Evolutionary conservation across 306 rosid genomes (phyloP), one percentile per base, ranked within the genome.

Genomic region (Dryas drummondii): DNA sequence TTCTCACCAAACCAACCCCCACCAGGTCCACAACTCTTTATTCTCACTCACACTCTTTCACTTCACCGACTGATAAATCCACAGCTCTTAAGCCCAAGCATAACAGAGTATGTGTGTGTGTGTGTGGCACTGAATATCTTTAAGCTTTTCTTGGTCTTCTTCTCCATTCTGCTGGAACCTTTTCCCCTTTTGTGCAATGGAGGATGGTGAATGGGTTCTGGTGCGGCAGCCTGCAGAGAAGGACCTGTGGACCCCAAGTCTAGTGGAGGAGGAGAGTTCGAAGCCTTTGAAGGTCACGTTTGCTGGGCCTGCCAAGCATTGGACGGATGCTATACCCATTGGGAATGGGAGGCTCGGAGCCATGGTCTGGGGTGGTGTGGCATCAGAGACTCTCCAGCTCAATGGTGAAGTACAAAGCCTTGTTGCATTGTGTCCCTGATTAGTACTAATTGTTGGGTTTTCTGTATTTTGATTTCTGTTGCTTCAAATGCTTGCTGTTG

Each of bases 291-390:
- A 91, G 83, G 22, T 94, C 19, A 82, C 84, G 8, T 94, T 91
- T 71, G 52, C 83, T 45, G 90, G 46, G 49, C 90, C 96, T 2
- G 98, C 97, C 0, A 82, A 78, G 64, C 82, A 90, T 68, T 91
- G 97, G 94, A 94, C 97, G 1, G 97, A 91, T 71, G 97, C 98
- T 9, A 67, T 91, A 61, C 98, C 98, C 8, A 84, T 94, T 59
- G 98, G 97, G 12, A 94, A 94, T 88, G 98, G 98, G 45, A 84
- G 93, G 46, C 97, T 94, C 27, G 98, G 98, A 13, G 97, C 94
- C 59, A 91, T 94, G 97, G 81, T 94, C 26, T 94, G 96, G 94
- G 98, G 98, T 68, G 96, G 89, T 9, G 96, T 94, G 0, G 81
- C 82, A 0, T 68, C 89, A 0, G 98, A 94, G 69, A 61, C 84